Conservation (phyloP, 1,139 yeast species). For the Nematodospora anomalae region DNA sequence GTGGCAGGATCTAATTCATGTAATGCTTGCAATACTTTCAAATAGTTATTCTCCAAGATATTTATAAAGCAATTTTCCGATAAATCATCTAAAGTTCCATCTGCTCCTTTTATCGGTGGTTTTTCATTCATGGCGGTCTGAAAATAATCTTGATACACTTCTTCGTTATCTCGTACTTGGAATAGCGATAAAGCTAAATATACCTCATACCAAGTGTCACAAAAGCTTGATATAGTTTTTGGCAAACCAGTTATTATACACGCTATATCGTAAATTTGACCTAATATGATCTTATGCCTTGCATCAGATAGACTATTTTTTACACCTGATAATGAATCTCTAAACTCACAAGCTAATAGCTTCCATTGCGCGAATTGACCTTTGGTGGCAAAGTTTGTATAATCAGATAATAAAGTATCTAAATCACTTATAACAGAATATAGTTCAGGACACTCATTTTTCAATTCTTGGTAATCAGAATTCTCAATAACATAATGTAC, state of each 20-base stretch:
- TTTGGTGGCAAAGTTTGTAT: conserved; percentile 42
- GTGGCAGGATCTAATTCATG: conserved; percentile 66
- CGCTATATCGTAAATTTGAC: conserved; percentile 45
- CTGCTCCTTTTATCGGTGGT: conserved; percentile 26
- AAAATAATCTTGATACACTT: conserved; percentile 35
- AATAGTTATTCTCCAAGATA: conserved; percentile 56
- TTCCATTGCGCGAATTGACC: conserved; percentile 53
- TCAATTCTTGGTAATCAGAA: conserved; percentile 41
- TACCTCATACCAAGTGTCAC: conserved; percentile 72
- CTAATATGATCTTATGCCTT: conserved; percentile 27
- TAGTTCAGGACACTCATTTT: conserved; percentile 27
- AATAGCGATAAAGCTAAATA: conserved; percentile 60
- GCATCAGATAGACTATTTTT: conserved; percentile 21
- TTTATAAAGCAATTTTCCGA: conserved; percentile 63
- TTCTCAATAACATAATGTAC: conserved; percentile 50
- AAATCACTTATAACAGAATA: conserved; percentile 51
- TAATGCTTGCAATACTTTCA: conserved; percentile 60
- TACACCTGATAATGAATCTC: conserved; percentile 39
- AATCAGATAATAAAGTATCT: conserved; percentile 35
- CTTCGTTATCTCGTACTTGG: conserved; percentile 50
- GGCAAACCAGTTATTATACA: conserved; percentile 55
- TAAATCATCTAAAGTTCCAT: conserved; percentile 29
- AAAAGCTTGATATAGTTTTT: conserved; percentile 46
- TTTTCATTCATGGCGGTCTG: conserved; percentile 33
- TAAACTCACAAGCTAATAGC: conserved; percentile 47